These are phyloP conservation scores for Paradendryphiella salina DNA, from an alignment of 2,329 filamentous ascomycete species.

Conservation along the genomic window DNA sequence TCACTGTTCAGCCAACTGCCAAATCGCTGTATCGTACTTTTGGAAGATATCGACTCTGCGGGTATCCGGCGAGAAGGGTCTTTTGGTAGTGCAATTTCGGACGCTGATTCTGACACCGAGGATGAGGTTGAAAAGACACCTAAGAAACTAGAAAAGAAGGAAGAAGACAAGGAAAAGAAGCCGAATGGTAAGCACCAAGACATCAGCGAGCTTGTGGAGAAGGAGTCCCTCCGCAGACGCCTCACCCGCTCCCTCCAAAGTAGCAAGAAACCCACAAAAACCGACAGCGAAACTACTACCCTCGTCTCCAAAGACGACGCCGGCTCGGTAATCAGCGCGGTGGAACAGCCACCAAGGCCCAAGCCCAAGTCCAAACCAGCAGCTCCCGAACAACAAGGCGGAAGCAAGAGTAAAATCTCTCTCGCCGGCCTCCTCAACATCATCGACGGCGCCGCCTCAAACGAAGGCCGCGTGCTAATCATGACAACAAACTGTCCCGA, in stretches of 20 bases:
- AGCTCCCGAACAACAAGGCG: background rate
- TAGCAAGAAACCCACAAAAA: background rate
- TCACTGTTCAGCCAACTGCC: constrained; percentile 51
- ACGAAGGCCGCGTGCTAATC: constrained; percentile 58
- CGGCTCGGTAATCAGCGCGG: background rate
- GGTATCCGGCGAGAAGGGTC: constrained; percentile 46
- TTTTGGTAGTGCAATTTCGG: background rate
- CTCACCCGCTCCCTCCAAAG: background rate
- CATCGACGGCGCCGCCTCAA: constrained; percentile 78
- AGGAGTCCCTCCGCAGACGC: constrained; percentile 4
- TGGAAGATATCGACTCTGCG: constrained; percentile 55
- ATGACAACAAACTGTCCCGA: constrained; percentile 37
- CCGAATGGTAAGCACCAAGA: background rate
- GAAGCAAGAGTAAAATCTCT: constrained; percentile 60
- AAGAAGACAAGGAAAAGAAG: background rate
- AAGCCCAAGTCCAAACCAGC: background rate
- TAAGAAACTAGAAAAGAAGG: background rate
- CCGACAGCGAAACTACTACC: constrained; percentile 6
- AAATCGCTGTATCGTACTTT: constrained; percentile 51
- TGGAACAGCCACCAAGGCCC: background rate
- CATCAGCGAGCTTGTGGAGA: background rate
- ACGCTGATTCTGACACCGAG: background rate
- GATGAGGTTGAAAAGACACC: background rate
- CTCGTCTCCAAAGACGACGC: background rate
- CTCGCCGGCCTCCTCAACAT: constrained; percentile 80